Conservation (phyloP, 108 stramenopile species). For the Skeletonema menzelii region DNA sequence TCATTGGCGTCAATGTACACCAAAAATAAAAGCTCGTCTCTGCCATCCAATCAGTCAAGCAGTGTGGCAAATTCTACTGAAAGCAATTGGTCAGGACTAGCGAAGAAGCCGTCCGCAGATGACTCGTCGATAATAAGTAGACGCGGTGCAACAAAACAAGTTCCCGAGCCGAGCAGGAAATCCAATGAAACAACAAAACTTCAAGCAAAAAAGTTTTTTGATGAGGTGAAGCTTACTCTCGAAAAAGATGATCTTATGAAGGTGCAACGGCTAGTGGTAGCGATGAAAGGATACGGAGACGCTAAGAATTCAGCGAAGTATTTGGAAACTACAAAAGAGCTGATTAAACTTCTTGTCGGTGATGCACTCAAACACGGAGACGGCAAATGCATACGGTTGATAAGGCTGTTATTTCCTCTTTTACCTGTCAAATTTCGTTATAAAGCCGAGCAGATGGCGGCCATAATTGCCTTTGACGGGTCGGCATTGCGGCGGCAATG, state of each 20-base stretch:
- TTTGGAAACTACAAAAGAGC: conserved; percentile 34
- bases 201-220: conserved; percentile 51
- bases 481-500: conserved; percentile 39
- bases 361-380: conserved; percentile 4
- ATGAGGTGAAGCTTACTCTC: conserved; percentile 31
- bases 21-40: conserved; percentile 5
- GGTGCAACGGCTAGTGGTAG: conserved; percentile 56
- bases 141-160: conserved; percentile 17
- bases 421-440: conserved; percentile 53
- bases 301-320: conserved; percentile 24
- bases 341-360: conserved; percentile 20
- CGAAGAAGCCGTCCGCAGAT: conserved; percentile 4
- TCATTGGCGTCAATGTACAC: conserved; percentile 12
- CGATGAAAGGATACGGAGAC: conserved; percentile 66
- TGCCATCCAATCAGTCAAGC: not conserved
- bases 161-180: conserved; percentile 2
- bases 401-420: conserved; percentile 60
- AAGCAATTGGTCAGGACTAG: conserved; percentile 13
- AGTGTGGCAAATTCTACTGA: not conserved
- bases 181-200: conserved; percentile 24
- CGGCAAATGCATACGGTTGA: conserved; percentile 40
- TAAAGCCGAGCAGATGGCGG: conserved; percentile 50
- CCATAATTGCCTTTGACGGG: conserved; percentile 41
- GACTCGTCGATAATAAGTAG: not conserved
- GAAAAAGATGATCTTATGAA: conserved; percentile 52